A percentile compares a stretch with the other conserved stretches of the same genome.
Conservation (phyloP, 176 grass and related monocot species). For the Eleusine indica region DNA sequence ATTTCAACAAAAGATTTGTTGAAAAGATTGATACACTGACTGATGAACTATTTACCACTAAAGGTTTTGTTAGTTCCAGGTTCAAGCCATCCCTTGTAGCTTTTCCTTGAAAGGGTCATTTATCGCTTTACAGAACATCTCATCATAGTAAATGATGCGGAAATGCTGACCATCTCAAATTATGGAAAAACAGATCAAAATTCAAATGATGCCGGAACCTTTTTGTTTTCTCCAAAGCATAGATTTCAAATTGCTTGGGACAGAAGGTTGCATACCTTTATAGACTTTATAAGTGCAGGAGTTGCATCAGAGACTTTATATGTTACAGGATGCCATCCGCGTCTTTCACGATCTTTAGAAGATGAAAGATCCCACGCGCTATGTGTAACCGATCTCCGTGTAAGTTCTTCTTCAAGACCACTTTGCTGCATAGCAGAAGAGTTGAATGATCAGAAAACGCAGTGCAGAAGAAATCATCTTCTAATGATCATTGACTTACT, state of each 20-base stretch:
- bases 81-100: constrained; percentile 1
- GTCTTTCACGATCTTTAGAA: constrained; percentile 90
- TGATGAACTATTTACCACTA: background rate
- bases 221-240: constrained; percentile 9
- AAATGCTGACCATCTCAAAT: background rate
- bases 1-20: background rate
- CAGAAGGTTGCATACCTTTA: constrained; percentile 67
- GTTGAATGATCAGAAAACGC: constrained; percentile 30
- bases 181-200: background rate
- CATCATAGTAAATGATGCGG: background rate
- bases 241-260: background rate
- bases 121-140: constrained; percentile 4
- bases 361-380: constrained; percentile 90
- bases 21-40: background rate
- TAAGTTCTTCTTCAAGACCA: constrained; percentile 93
- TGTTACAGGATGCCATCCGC: constrained; percentile 95
- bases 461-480: constrained; percentile 33
- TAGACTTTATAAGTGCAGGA: constrained; percentile 71
- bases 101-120: background rate
- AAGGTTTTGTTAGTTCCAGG: background rate
- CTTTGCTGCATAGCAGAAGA: constrained; percentile 66
- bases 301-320: constrained; percentile 89
- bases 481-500: constrained; percentile 52
- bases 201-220: constrained; percentile 3
- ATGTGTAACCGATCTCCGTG: constrained; percentile 81